Evolutionary conservation across 1,284 basidiomycete species (phyloP).

Genomic region (Pseudozyma tsukubaensis): DNA sequence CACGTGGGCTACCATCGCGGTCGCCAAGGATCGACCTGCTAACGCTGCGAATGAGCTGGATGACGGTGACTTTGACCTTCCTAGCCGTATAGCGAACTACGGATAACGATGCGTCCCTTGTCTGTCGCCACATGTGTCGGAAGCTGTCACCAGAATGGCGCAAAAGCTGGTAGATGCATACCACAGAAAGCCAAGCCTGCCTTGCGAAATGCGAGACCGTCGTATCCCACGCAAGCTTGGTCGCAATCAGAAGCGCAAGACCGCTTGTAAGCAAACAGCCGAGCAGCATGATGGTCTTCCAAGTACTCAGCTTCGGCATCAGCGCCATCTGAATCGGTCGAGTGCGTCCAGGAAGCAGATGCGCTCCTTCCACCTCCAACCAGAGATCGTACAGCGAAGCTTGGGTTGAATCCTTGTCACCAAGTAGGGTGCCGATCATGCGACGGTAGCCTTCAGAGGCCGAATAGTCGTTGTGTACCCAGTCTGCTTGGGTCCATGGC

Average conservation of each 20-base stretch:
- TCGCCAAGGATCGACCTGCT: conserved; percentile 8
- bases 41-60: conserved; percentile 9
- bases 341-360: conserved; percentile 37
- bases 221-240: conserved; percentile 34
- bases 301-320: conserved; percentile 16
- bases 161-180: conserved; percentile 33
- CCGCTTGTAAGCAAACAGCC: conserved; percentile 27
- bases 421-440: conserved; percentile 36
- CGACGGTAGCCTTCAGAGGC: conserved; percentile 48
- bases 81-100: conserved; percentile 23
- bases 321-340: conserved; percentile 36
- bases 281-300: conserved; percentile 31
- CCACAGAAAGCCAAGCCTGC: conserved; percentile 35
- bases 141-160: conserved; percentile 27
- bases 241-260: conserved; percentile 25
- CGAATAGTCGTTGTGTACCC: conserved; percentile 42
- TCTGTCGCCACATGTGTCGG: conserved; percentile 33
- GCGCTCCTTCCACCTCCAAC: conserved; percentile 17
- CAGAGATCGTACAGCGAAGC: conserved; percentile 33
- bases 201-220: conserved; percentile 33
- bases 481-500: conserved; percentile 40
- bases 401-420: conserved; percentile 21
- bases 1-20: conserved; percentile 1
- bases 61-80: conserved; percentile 5
- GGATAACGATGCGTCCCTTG: conserved; percentile 15